Conservation (phyloP, 1,139 yeast genomes). For the Nadsonia starkeyi-henricii region DNA sequence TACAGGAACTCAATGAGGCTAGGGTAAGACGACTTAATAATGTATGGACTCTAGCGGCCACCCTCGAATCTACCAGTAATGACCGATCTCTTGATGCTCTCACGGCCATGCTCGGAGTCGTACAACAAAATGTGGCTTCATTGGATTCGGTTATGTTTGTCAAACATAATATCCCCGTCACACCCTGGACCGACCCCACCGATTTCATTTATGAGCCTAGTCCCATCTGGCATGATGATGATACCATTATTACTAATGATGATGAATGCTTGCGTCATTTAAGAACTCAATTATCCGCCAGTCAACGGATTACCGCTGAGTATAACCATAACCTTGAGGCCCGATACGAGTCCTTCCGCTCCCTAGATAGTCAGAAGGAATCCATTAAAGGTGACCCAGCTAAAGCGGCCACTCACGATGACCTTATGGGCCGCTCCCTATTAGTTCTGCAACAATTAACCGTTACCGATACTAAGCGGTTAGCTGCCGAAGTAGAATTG, state of each 20-base stretch:
- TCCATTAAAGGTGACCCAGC: slow-evolving; percentile 11
- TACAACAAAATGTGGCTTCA: slow-evolving; percentile 57
- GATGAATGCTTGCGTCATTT: slow-evolving; percentile 54
- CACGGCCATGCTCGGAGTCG: slow-evolving; percentile 39
- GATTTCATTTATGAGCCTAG: slow-evolving; percentile 82
- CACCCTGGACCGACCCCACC: slow-evolving; percentile 64
- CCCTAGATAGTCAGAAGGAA: slow-evolving; percentile 15
- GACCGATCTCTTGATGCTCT: slow-evolving; percentile 41
- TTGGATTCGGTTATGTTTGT: slow-evolving; percentile 85
- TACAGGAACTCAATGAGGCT: slow-evolving; percentile 74
- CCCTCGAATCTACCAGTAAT: slow-evolving; percentile 45
- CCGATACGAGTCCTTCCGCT: slow-evolving; percentile 17
- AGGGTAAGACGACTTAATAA: slow-evolving; percentile 62
- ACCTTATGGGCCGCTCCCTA: slow-evolving; percentile 42
- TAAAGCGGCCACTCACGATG: slow-evolving; percentile 24
- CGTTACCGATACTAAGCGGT: slow-evolving; percentile 57
- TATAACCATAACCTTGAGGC: slow-evolving; percentile 7
- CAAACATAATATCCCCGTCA: slow-evolving; percentile 56
- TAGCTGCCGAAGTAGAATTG: slow-evolving; percentile 70
- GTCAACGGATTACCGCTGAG: slow-evolving; percentile 7
- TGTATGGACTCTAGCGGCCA: slow-evolving; percentile 50
- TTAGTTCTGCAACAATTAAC: slow-evolving; percentile 48
- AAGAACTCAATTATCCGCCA: slow-evolving; percentile 40
- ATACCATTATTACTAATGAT: slow-evolving; percentile 46
- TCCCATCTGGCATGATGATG: slow-evolving; percentile 96